A percentile compares a stretch with the other conserved stretches of the same genome.
phyloP scores from a whole-genome alignment of 371 early-diverging fungal genomes.

The Mucor irregularis region DNA sequence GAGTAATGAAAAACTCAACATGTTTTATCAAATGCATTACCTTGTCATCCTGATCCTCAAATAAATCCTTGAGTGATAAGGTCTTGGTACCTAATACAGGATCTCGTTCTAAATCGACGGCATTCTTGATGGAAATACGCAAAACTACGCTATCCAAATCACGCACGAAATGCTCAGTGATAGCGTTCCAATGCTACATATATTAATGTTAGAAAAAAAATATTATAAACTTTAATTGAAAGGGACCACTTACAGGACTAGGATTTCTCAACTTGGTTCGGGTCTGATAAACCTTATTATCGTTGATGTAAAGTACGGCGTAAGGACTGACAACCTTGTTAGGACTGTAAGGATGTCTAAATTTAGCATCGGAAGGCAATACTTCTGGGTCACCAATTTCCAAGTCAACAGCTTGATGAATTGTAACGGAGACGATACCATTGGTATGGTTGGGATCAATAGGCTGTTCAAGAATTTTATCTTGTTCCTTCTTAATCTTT shows the following conservation, averaged over 20 bases:
- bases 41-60: constrained; percentile 28
- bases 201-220: not conserved
- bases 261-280: constrained; percentile 36
- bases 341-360: constrained; percentile 44
- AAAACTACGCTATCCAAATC: constrained; percentile 22
- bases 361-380: constrained; percentile 26
- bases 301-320: constrained; percentile 41
- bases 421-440: constrained; percentile 37
- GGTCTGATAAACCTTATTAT: constrained; percentile 41
- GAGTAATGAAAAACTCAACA: not conserved
- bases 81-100: constrained; percentile 37
- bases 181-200: constrained; percentile 41
- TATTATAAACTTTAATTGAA: too few species aligned
- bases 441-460: constrained; percentile 29
- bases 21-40: not conserved
- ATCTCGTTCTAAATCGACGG: constrained; percentile 39
- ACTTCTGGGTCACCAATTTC: constrained; percentile 35
- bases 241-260: constrained; percentile 39
- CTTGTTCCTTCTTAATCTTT: constrained; percentile 11
- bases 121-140: constrained; percentile 35
- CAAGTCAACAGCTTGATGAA: constrained; percentile 44
- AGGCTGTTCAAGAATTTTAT: not conserved
- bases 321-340: constrained; percentile 39
- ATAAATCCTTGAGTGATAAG: constrained; percentile 24
- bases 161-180: constrained; percentile 36